These are phyloP conservation scores for Teunomyces funiuensis DNA, from an alignment of 805 yeast genomes.

Conservation along the genomic window DNA sequence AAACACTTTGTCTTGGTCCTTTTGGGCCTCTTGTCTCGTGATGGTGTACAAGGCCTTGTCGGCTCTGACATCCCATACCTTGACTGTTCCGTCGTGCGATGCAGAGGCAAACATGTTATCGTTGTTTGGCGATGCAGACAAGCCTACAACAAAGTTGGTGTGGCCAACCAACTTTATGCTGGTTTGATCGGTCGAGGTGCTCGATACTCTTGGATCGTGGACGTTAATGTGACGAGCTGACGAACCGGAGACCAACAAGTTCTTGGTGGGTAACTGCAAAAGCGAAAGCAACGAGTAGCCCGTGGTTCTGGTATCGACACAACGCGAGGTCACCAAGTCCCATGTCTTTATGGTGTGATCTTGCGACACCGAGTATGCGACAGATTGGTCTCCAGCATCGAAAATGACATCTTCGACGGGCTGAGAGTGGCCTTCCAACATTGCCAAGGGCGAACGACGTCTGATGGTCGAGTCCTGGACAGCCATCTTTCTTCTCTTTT, in stretches of 20 bases:
- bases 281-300: conserved; percentile 81
- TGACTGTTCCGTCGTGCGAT: conserved; percentile 94
- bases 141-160: conserved; percentile 80
- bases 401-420: conserved; percentile 87
- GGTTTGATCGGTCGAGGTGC: conserved; percentile 59
- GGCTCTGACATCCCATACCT: conserved; percentile 94
- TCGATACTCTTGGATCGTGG: conserved; percentile 80
- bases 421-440: conserved; percentile 76
- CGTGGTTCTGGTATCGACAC: conserved; percentile 85
- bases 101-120: conserved; percentile 84
- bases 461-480: conserved; percentile 71
- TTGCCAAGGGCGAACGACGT: conserved; percentile 78
- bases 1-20: conserved; percentile 66
- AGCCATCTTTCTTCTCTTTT: conserved; percentile 83
- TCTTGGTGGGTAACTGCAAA: conserved; percentile 61
- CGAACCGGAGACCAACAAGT: conserved; percentile 88
- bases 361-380: conserved; percentile 91
- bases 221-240: conserved; percentile 95
- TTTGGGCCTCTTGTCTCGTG: conserved; percentile 58
- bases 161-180: conserved; percentile 78
- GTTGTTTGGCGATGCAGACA: conserved; percentile 73
- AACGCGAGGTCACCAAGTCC: conserved; percentile 86
- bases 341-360: conserved; percentile 95
- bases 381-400: conserved; percentile 70
- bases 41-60: conserved; percentile 79